A percentile compares a stretch with the other conserved stretches of the same genome.
These are phyloP conservation scores for Ascomycota sp. DNA, from an alignment of 2,329 filamentous ascomycete genomes.

Conservation along the genomic window DNA sequence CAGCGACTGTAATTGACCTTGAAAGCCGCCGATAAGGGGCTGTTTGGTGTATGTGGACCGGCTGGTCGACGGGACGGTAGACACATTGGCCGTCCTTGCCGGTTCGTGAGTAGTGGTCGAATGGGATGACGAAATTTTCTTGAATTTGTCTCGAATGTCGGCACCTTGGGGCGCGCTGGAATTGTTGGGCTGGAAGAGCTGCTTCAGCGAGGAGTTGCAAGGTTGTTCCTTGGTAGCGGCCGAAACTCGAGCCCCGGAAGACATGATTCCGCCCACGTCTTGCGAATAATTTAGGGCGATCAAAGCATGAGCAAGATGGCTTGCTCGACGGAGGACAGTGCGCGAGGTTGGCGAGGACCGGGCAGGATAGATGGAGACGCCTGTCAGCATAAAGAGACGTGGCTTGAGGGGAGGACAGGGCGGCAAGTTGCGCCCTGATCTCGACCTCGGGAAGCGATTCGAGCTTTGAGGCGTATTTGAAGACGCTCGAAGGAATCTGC, in stretches of 20 bases:
- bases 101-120: constrained; percentile 13
- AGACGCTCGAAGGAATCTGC: too few species aligned
- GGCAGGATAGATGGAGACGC: constrained; percentile 10
- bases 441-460: too few species aligned
- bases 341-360: constrained; percentile 17
- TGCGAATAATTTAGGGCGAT: constrained; percentile 2
- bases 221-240: constrained; percentile 14
- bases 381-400: constrained; percentile 15
- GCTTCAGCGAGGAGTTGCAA: constrained; percentile 22
- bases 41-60: constrained; percentile 14
- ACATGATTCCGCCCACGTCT: constrained; percentile 2
- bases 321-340: constrained; percentile 7
- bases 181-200: constrained; percentile 37
- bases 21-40: constrained; percentile 3
- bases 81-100: too few species aligned
- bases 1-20: constrained; percentile 17
- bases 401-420: neutral
- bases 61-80: constrained; percentile 21
- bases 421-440: too few species aligned
- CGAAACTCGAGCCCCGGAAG: constrained; percentile 3
- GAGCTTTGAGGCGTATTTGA: too few species aligned
- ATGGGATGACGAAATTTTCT: constrained; percentile 18
- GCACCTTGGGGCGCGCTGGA: constrained; percentile 21
- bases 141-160: constrained; percentile 31
- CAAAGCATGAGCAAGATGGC: constrained; percentile 8